Conservation (phyloP, 2,329 filamentous ascomycete genomes). For the Hypoxylon sp. region DNA sequence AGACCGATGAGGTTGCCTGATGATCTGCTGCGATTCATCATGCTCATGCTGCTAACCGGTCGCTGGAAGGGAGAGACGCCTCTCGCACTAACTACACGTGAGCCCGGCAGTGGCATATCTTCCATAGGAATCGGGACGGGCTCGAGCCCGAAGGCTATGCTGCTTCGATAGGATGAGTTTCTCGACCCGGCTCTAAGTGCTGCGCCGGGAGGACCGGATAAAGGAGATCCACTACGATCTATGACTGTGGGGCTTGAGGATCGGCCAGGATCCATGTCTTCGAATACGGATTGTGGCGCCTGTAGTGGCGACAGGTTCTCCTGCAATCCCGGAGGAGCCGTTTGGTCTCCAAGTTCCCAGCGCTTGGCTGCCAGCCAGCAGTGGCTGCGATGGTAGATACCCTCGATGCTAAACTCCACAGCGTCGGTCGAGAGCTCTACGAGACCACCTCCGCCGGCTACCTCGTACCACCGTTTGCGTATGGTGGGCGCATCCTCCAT, state of each 20-base stretch:
- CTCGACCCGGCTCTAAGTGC: conserved; percentile 47
- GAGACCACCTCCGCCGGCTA: conserved; percentile 71
- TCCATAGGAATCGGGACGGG: conserved; percentile 46
- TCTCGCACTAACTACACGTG: conserved; percentile 46
- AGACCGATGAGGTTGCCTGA: conserved; percentile 48
- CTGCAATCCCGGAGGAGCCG: conserved; percentile 39
- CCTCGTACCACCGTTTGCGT: conserved; percentile 79
- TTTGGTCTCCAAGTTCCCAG: conserved; percentile 49
- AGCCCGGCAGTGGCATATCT: conserved; percentile 37
- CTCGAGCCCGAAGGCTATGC: conserved; percentile 51
- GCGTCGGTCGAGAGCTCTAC: conserved; percentile 71
- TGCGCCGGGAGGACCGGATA: conserved; percentile 43
- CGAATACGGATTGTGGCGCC: conserved; percentile 50
- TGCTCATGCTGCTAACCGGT: conserved; percentile 42
- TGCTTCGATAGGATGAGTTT: conserved; percentile 47
- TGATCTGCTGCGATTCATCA: conserved; percentile 49
- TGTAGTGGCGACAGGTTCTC: conserved; percentile 46
- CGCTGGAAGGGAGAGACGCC: conserved; percentile 43
- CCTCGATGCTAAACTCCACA: conserved; percentile 59
- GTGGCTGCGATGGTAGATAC: conserved; percentile 52
- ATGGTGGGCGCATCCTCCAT: conserved; percentile 72
- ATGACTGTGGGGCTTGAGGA: conserved; percentile 40
- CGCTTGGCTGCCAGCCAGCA: conserved; percentile 52
- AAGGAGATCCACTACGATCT: conserved; percentile 49
- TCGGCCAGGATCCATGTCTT: conserved; percentile 46